Evolutionary conservation across 371 early-diverging fungal genomes (phyloP), one percentile per base, ranked within the genome.

Genomic region (Mucor sp.): DNA sequence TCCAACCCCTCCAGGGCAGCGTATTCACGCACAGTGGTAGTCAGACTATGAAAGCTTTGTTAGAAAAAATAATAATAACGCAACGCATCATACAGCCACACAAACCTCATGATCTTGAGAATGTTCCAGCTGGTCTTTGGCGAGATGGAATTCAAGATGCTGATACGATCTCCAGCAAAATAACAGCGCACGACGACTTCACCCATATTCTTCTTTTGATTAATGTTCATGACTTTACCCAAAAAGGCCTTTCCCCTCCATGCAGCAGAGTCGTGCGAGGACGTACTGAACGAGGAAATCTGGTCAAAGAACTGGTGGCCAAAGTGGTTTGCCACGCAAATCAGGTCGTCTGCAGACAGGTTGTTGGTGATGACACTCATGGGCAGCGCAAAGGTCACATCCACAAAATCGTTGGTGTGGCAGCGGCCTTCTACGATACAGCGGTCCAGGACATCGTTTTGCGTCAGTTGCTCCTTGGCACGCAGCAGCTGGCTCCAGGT

Each of bases 1-100:
- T 87, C 81, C 59, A 97, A 73, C 7, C 83, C 85, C 30, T 84
- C 69, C 48, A 98, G 72, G 4, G 95, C 94, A 5, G 85, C 75
- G 69, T 94, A 98, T 77, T 97, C 97, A 33, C 98, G 93, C 63
- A 92, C 79, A 0, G 82, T 70, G 0, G 98, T 93, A 0, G 94
- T 91, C 55, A 97, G 64, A 66, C 89, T 89, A n/a, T n/a, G n/a
- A n/a, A n/a, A n/a, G n/a, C n/a, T n/a, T n/a, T n/a, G n/a, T n/a
- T n/a, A n/a, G n/a, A n/a, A n/a, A n/a, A n/a, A n/a, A n/a, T n/a
- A n/a, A n/a, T n/a, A n/a, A n/a, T n/a, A n/a, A n/a, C n/a, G n/a
- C n/a, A n/a, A n/a, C n/a, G n/a, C n/a, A 35, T 30, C 5, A 28
- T 35, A 48, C 6, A 12, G 3, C 21, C 0, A 4, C 14, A 25